Base-by-base conservation (phyloP, 768 basidiomycete genomes). In the Tricholoma furcatifolium region DNA sequence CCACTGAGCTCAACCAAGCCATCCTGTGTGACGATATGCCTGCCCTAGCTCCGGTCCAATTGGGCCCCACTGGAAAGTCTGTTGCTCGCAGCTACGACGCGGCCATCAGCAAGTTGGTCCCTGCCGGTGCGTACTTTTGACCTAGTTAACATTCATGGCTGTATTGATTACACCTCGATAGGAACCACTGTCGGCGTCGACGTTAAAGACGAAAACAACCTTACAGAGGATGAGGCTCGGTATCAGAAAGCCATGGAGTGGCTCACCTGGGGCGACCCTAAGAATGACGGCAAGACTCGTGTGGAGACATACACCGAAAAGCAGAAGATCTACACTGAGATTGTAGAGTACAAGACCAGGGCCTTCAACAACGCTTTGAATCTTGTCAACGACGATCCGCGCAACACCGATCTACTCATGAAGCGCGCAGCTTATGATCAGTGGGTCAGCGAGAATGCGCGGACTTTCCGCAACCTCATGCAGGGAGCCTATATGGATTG, bases 381-480 rank as follows among this genome's bases (percentile, higher is more conserved):
- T 3, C 20, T n/a, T 7, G 51, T 38, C 36, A 45, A 21, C 17
- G 21, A 24, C 11, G 51, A 52, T 27, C 51, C 50, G 2, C 23
- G 34, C 31, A 45, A 52, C 23, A 30, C 20, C 11, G 17, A 21
- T 17, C 3, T 40, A 10, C 6, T n/a, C n/a, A 10, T 39, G 7
- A 14, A 52, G 35, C 34, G 35, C 14, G 43, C 51, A 1, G 43
- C 51, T n/a, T 52, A 52, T 20, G 43, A 52, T 15, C 2, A 6
- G 15, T 52, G 51, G 43, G 51, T 52, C 43, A 52, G 44, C 44
- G 51, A 52, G 51, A 52, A 52, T 20, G 51, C 43, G 1, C 51
- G 51, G 4, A 31, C 51, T 4, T 52, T 39, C 38, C 43, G 51
- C 36, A 38, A 52, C 36, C 17, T 30, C 9, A 41, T 46, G 15